Conservation (phyloP, 306 rosid genomes). For the Acacia crassicarpa region DNA sequence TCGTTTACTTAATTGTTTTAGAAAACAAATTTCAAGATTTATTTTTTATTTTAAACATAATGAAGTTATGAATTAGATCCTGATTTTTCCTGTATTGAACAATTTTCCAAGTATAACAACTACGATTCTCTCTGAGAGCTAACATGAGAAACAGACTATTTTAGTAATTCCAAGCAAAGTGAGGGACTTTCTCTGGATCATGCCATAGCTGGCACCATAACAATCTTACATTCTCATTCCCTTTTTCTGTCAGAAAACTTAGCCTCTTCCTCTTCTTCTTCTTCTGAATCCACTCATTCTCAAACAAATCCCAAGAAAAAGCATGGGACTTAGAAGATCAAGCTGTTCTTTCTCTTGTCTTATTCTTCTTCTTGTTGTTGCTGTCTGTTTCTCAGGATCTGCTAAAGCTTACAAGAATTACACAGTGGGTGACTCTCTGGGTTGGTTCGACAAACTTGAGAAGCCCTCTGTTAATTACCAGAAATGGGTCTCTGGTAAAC, state of each 20-base stretch:
- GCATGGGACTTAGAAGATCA: conserved; percentile 38
- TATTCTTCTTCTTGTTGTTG: conserved; percentile 8
- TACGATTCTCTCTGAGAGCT: neutral
- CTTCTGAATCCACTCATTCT: neutral
- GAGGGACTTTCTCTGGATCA: conserved; percentile 14
- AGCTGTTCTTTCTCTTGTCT: neutral
- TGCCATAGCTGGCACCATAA: conserved; percentile 40
- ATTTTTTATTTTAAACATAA: neutral
- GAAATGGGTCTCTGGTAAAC: conserved; percentile 67
- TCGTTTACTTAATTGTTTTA: too few species aligned
- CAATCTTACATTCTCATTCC: conserved; percentile 38
- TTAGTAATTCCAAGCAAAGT: conserved; percentile 38
- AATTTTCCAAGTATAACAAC: neutral
- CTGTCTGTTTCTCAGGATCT: conserved; percentile 45
- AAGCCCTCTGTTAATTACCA: conserved; percentile 65
- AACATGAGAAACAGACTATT: conserved; percentile 20
- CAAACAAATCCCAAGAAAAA: conserved; percentile 31
- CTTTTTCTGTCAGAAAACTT: neutral
- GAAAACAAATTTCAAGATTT: neutral
- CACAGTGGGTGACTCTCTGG: conserved; percentile 89
- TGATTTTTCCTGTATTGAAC: neutral
- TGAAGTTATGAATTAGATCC: neutral
- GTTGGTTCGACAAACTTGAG: conserved; percentile 71
- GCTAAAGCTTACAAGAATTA: conserved; percentile 72
- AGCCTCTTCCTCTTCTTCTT: neutral